A percentile compares a stretch with the other conserved stretches of the same genome.
Evolutionary conservation across 805 yeast genomes (phyloP).

Genomic region (Metschnikowia aberdeeniae): DNA sequence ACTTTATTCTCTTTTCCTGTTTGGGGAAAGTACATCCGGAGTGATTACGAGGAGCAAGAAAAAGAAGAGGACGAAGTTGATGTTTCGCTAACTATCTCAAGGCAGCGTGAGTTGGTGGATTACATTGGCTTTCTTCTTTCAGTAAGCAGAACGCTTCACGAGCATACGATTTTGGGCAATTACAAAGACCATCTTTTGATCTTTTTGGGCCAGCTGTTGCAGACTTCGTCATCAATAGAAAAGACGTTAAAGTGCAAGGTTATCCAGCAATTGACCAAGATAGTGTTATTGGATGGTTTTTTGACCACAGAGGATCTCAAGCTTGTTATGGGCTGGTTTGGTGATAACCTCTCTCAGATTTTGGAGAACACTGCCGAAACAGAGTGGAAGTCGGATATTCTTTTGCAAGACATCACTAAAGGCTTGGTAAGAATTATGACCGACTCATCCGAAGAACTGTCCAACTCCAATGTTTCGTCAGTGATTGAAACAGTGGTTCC

Average conservation of each 20-base stretch:
- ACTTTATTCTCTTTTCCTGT: slow-evolving; percentile 32
- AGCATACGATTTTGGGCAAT: slow-evolving; percentile 35
- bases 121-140: slow-evolving; percentile 56
- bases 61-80: slow-evolving; percentile 18
- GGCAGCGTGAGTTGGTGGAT: slow-evolving; percentile 57
- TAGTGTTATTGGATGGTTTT: slow-evolving; percentile 48
- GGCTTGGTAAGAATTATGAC: slow-evolving; percentile 51
- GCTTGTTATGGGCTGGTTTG: slow-evolving; percentile 60
- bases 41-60: slow-evolving; percentile 15
- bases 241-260: slow-evolving; percentile 66
- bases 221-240: slow-evolving; percentile 64
- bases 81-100: slow-evolving; percentile 43
- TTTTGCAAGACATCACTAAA: slow-evolving; percentile 49
- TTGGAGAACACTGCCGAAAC: slow-evolving; percentile 32
- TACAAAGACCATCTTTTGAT: slow-evolving; percentile 67
- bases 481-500: slow-evolving; percentile 40
- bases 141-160: slow-evolving; percentile 28
- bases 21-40: slow-evolving; percentile 38
- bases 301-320: slow-evolving; percentile 53
- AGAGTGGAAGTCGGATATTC: slow-evolving; percentile 40
- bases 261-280: slow-evolving; percentile 56
- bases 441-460: slow-evolving; percentile 9
- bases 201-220: slow-evolving; percentile 63
- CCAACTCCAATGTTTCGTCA: slow-evolving; percentile 25
- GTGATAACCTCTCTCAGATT: slow-evolving; percentile 45